Evolutionary conservation across 2,329 filamentous ascomycete genomes (phyloP).

Genomic region (Cytospora schulzeri): DNA sequence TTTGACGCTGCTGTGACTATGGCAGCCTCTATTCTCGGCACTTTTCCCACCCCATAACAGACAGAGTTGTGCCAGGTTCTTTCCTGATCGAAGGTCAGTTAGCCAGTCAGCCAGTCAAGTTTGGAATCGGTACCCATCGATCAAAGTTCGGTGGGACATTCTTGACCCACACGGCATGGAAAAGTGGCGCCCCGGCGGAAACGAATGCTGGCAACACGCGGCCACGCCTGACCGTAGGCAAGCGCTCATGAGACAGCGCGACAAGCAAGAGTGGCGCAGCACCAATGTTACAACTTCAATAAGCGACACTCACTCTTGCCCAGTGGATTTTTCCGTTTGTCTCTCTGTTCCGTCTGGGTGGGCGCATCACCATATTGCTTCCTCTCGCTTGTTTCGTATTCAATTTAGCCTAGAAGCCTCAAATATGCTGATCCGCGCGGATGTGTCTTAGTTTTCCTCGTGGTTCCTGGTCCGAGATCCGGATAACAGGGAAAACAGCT

Average conservation of each 20-base stretch:
- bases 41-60: neutral
- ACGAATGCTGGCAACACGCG: neutral
- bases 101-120: neutral
- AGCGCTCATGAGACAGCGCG: slow-evolving; percentile 11
- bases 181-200: neutral
- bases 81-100: neutral
- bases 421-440: neutral
- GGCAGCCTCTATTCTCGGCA: neutral
- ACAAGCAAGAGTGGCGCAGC: slow-evolving; percentile 8
- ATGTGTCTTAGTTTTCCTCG: neutral
- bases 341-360: neutral
- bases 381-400: slow-evolving; percentile 22
- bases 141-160: neutral
- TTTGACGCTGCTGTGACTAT: neutral
- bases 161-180: neutral
- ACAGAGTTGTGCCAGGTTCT: neutral
- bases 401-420: slow-evolving; percentile 1
- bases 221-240: neutral
- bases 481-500: neutral
- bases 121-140: neutral
- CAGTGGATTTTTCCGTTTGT: neutral
- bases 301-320: neutral
- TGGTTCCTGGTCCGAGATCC: neutral
- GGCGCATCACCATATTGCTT: slow-evolving; percentile 17
- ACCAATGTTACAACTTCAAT: slow-evolving; percentile 5